These are phyloP conservation scores for Boletus insuetus DNA, from an alignment of 768 basidiomycete species.

Conservation along the genomic window DNA sequence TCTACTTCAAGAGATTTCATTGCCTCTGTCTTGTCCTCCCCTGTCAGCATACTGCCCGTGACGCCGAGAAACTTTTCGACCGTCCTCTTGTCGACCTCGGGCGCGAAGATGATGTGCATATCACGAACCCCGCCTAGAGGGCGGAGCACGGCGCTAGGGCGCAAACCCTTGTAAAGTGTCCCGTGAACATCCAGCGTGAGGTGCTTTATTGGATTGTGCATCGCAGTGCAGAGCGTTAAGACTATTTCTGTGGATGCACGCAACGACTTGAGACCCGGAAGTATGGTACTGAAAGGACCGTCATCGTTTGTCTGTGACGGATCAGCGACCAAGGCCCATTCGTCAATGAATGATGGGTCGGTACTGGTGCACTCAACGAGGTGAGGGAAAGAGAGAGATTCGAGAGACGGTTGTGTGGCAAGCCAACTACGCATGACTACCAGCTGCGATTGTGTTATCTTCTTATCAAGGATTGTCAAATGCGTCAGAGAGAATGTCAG, in stretches of 20 bases:
- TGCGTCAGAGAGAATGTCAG: conserved; percentile 23
- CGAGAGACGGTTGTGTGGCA: conserved; percentile 21
- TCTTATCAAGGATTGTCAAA: conserved; percentile 29
- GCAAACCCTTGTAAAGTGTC: conserved; percentile 30
- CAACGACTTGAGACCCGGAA: conserved; percentile 27
- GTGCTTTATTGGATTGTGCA: conserved; percentile 15
- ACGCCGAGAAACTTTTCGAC: conserved; percentile 31
- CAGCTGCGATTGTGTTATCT: conserved; percentile 22
- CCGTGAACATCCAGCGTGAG: conserved; percentile 26
- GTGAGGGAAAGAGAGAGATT: conserved; percentile 28
- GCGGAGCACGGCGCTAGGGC: conserved; percentile 26
- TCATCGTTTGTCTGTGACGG: not conserved
- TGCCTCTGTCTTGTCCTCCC: conserved; percentile 4
- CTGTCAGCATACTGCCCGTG: conserved; percentile 22
- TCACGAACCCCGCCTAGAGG: conserved; percentile 27
- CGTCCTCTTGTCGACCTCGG: conserved; percentile 34
- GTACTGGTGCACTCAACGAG: conserved; percentile 14
- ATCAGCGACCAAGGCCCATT: conserved; percentile 3
- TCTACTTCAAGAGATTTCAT: conserved; percentile 28
- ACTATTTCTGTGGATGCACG: conserved; percentile 27
- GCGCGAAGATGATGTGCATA: conserved; percentile 28
- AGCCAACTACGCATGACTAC: conserved; percentile 24
- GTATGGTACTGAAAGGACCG: conserved; percentile 3
- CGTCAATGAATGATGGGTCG: conserved; percentile 2
- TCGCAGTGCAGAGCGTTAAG: conserved; percentile 18